Evolutionary conservation across 352 stramenopile genomes (phyloP), one percentile per base, ranked within the genome.

Genomic region (Phytophthora hybrid): DNA sequence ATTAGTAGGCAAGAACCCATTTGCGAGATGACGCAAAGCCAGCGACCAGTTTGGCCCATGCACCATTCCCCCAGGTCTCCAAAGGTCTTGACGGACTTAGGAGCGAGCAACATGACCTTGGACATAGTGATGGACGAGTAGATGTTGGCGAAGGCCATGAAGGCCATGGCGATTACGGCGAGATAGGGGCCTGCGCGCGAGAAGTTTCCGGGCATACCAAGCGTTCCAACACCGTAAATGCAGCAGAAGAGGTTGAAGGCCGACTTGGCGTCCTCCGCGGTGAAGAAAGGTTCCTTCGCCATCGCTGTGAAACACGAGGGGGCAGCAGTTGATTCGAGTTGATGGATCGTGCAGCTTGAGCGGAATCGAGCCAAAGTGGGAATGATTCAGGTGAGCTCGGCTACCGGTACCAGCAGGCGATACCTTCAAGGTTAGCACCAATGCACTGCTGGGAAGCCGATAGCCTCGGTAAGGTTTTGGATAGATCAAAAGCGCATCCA

Each of bases 1-100:
- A 81, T 59, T 34, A 88, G 62, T 10, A 85, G 70, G 32, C 81
- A 88, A 8, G 73, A 76, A 23, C 74, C 74, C 63, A 88, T 78
- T 53, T 83, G 82, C 0, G 79, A 75, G 21, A 80, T 56, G 26
- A 85, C 44, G 7, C 75, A 80, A 10, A 83, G 64, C 39, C 77
- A 90, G 23, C 81, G 73, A 3, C 81, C 82, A 10, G 62, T 69
- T 19, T 79, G 77, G 14, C 82, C 82, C 71, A 88, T 81, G 37
- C 59, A 57, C 76, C 82, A 90, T 29, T 88, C 73, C 21, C 82
- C 83, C 14, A 90, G 71, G 68, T 90, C 83, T 4, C 77, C 72
- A 57, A 80, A 88, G 13, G 81, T 89, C 53, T 80, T 81, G 44
- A 90, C 80, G 23, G 68, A 76, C 52, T 70, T 77, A 19, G 79